Evolutionary conservation across 441 rosid genomes (phyloP), one percentile per base, ranked within the genome.

Genomic region (Erodium moschatum): DNA sequence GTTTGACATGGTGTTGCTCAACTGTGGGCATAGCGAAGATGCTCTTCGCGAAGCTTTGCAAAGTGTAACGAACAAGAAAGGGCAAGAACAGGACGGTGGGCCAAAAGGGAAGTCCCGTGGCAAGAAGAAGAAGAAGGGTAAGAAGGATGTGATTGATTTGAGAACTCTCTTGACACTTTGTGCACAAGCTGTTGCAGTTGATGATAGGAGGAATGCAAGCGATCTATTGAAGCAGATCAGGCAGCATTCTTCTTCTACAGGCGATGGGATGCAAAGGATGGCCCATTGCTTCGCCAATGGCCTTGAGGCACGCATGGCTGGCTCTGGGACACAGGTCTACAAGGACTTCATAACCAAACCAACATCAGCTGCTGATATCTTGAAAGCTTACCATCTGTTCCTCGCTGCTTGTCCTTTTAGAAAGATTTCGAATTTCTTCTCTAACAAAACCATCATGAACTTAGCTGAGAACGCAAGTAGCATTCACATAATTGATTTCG

Each of bases 1-100:
- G 86, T 83, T 83, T 72, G 90, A 88, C 77, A 72, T 16, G 65
- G 73, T 88, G 35, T 72, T 88, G 81, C 81, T 88, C 4, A 73
- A 70, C 67, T 70, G 78, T 66, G 73, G 11, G 48, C 50, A 44
- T 9, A 12, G 50, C n/a, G 12, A 44, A 9, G 50, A 77, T 64
- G 84, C 81, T 20, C 81, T 84, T 65, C 90, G 79, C 66, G 81
- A 72, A 74, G 76, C 83, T 71, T 80, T 72, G 75, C 87, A 75
- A 73, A 70, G 58, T 13, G 80, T 66, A 48, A 77, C 74, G 21
- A 76, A 52, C 67, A 79, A 71, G 77, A 76, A 68, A 18, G 40
- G 18, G 52, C 82, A 69, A 60, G 79, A 73, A 46, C 77, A 65
- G 40, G 50, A 12, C 3, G 75, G 52, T 50, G 69, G 66, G 65